Evolutionary conservation across 331 rosid species (phyloP).

Genomic region (Erythrophleum ivorense): DNA sequence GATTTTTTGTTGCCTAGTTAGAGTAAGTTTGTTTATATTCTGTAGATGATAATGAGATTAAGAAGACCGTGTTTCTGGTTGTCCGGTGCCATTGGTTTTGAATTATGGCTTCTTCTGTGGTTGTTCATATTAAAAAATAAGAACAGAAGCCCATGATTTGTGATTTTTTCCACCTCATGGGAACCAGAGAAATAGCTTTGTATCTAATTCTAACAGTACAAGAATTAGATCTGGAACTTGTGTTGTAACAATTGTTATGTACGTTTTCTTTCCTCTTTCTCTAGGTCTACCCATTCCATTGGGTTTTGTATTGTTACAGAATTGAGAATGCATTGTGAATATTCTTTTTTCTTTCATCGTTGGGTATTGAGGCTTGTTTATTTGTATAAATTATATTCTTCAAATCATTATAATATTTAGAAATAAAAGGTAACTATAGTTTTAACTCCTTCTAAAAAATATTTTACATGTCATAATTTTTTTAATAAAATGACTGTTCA

Average conservation of each 20-base stretch:
- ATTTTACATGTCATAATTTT: no score
- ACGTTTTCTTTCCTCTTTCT: neutral
- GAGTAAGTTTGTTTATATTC: slow-evolving; percentile 10
- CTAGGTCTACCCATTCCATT: neutral
- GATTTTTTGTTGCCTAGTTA: no score
- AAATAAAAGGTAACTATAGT: no score
- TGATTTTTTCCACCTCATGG: slow-evolving; percentile 7
- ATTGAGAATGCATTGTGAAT: no score
- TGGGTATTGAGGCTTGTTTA: no score
- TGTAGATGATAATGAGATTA: slow-evolving; percentile 32
- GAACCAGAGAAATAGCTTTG: slow-evolving; percentile 36
- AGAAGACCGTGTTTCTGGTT: slow-evolving; percentile 34
- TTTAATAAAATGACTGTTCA: no score
- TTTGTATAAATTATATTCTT: no score
- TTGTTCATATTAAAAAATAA: slow-evolving; percentile 20
- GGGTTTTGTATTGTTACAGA: neutral
- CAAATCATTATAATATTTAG: no score
- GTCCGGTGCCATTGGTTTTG: slow-evolving; percentile 18
- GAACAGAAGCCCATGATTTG: slow-evolving; percentile 15
- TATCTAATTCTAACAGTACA: slow-evolving; percentile 54
- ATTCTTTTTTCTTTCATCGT: no score
- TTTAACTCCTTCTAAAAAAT: no score
- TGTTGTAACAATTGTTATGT: neutral
- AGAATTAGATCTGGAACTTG: slow-evolving; percentile 50
- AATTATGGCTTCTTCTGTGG: slow-evolving; percentile 23